Conservation (phyloP, 2,329 filamentous ascomycete species). For the Colletotrichum sp. region DNA sequence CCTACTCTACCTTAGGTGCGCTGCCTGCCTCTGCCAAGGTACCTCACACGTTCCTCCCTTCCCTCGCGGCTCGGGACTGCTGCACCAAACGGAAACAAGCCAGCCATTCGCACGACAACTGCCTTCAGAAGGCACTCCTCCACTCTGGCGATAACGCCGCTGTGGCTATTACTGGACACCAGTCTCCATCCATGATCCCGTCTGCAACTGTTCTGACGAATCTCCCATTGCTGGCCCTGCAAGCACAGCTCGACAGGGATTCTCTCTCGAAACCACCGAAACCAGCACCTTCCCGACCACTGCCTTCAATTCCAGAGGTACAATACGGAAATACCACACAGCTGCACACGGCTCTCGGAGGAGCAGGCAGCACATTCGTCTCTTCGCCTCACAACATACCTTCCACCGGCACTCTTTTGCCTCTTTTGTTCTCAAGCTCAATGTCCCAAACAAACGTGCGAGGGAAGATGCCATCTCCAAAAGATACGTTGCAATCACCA, state of each 20-base stretch:
- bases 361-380: background rate
- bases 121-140: background rate
- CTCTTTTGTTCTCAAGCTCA: background rate
- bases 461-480: background rate
- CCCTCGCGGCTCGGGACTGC: background rate
- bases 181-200: constrained; percentile 8
- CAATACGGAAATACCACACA: background rate
- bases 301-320: background rate
- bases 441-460: background rate
- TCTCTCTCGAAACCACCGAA: constrained; percentile 4
- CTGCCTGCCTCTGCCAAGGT: background rate
- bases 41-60: background rate
- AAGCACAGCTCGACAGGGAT: constrained; percentile 2
- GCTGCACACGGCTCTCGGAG: background rate
- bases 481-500: background rate
- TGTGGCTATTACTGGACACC: background rate
- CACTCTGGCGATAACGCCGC: constrained; percentile 4
- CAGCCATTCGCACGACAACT: background rate
- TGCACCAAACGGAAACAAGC: background rate
- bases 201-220: background rate
- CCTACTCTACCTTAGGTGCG: background rate
- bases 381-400: background rate
- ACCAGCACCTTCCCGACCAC: background rate
- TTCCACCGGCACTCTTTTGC: background rate
- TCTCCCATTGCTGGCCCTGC: background rate